These are phyloP conservation scores for Cnidoscolus chayamansa DNA, from an alignment of 441 rosid genomes.

Conservation along the genomic window DNA sequence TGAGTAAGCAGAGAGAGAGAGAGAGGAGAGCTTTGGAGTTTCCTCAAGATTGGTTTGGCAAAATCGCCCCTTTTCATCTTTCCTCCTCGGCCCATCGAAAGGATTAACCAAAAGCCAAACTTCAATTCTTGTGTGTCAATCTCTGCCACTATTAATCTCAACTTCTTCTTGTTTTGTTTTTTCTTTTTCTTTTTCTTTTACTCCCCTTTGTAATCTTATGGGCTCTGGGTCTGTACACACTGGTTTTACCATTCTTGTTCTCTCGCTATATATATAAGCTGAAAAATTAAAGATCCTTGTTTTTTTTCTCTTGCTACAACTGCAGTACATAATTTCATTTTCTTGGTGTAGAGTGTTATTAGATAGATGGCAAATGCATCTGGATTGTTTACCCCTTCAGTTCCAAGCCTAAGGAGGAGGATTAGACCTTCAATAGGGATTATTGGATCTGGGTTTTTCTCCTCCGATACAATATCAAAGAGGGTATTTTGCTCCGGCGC, in stretches of 20 bases:
- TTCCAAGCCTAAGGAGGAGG: slow-evolving; percentile 46
- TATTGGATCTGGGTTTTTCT: slow-evolving; percentile 64
- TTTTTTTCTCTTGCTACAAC: slow-evolving; percentile 16
- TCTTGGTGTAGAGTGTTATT: slow-evolving; percentile 3
- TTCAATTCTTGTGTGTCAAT: neutral
- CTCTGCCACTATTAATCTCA: slow-evolving; percentile 3
- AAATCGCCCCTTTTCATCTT: slow-evolving; percentile 34
- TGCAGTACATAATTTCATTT: slow-evolving; percentile 1
- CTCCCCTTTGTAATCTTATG: slow-evolving; percentile 6
- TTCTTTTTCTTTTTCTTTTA: neutral
- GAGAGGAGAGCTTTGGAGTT: slow-evolving; percentile 38
- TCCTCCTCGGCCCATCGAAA: slow-evolving; percentile 36
- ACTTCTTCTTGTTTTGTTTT: neutral
- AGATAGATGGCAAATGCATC: slow-evolving; percentile 73
- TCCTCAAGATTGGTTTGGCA: slow-evolving; percentile 43
- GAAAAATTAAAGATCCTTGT: slow-evolving; percentile 22
- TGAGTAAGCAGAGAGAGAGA: too few relatives aligned
- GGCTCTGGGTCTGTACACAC: slow-evolving; percentile 12
- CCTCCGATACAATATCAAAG: slow-evolving; percentile 34
- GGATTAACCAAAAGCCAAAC: slow-evolving; percentile 19
- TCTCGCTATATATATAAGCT: slow-evolving; percentile 16
- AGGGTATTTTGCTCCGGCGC: slow-evolving; percentile 57
- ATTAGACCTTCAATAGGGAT: slow-evolving; percentile 40
- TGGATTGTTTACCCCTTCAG: slow-evolving; percentile 59
- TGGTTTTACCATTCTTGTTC: slow-evolving; percentile 6